Evolutionary conservation across 2,329 filamentous ascomycete genomes (phyloP), one percentile per base, ranked within the genome.

Genomic region (Cytospora mali): DNA sequence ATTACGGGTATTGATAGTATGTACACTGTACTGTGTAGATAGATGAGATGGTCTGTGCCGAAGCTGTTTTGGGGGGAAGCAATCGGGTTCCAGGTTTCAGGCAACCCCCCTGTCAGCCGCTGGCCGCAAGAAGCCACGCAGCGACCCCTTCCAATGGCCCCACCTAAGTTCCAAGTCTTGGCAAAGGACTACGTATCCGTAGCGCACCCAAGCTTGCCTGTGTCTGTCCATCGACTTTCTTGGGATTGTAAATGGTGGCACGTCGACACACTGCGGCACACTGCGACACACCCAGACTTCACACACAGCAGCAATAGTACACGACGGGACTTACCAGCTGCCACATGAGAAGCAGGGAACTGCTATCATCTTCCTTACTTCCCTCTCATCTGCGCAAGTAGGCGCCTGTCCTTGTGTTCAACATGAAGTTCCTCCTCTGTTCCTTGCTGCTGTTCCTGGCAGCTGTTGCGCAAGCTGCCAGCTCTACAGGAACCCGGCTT

Each of bases 401-500:
- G 52, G 62, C 62, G 57, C 51, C 21, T 39, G 18, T 64, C 62
- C 50, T 28, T 56, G 35, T 58, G 18, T 42, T 18, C 68, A 73
- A 74, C 68, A 95, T 96, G 92, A 85, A 87, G 84, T 90, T 88
- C 81, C 78, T 89, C 74, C 76, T 90, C 78, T 88, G 89, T 71
- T 82, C 91, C 73, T 78, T 92, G 68, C 76, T 92, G 65, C 79
- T 93, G 71, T 81, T 86, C 67, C 81, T 91, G 66, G 79, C 86
- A 67, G 83, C 88, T 72, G 80, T 87, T 62, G 90, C 86, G 69
- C 85, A 89, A 75, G 93, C 93, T 62, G 79, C 90, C 71, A 97
- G 93, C 80, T 89, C 88, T 67, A 84, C 87, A 55, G 95, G 94
- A 64, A 86, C 85, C 76, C 86, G 92, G 73, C 78, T 98, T 76